Base-by-base conservation (phyloP, 2,329 filamentous ascomycete genomes). In the Alternaria longipes region DNA sequence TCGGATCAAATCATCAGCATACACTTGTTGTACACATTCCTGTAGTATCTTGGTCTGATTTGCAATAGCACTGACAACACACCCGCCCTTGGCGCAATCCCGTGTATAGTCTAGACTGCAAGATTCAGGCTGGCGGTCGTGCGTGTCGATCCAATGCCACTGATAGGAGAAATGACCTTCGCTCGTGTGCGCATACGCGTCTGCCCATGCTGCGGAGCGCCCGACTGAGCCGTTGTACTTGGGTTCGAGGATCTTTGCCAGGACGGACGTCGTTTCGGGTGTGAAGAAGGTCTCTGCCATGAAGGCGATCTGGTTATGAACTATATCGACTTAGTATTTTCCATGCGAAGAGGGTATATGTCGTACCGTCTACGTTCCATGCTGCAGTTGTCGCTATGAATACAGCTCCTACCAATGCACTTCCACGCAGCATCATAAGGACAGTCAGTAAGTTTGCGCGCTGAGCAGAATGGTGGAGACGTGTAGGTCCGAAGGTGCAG, bases 291-390 rank as follows among this genome's bases (percentile, higher is more conserved):
- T 67, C 54, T 80, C 78, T 34, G 78, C 78, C 67, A 77, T 74
- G 69, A 78, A 79, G 46, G 77, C 79, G 49, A 81, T 79, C 50
- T 81, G 79, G 46, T 80, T 79, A 60, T 81, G 78, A 4, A 80
- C 78, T 76, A 51, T 34, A 4, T 16, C 4, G 22, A 36, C 47
- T 74, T 44, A 71, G 62, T 30, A 26, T 22, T 3, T 36, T 26
- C 4, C 16, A 45, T 7, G 14, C 24, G 11, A 11, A 12, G 1
- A 20, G 20, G 22, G 12, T 8, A 14, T 14, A 12, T 11, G 40
- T 36, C 40, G 22, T 26, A 77, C 32, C 76, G 67, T 78, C 76
- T 32, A 70, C 72, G 51, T 74, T 77, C 76, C 76, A 78, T 34
- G 71, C 70, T 51, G 58, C 24, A 14, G 59, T 58, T 12, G 65